Base-by-base conservation (phyloP, 768 basidiomycete genomes). In the Strobilomyces confusus region DNA sequence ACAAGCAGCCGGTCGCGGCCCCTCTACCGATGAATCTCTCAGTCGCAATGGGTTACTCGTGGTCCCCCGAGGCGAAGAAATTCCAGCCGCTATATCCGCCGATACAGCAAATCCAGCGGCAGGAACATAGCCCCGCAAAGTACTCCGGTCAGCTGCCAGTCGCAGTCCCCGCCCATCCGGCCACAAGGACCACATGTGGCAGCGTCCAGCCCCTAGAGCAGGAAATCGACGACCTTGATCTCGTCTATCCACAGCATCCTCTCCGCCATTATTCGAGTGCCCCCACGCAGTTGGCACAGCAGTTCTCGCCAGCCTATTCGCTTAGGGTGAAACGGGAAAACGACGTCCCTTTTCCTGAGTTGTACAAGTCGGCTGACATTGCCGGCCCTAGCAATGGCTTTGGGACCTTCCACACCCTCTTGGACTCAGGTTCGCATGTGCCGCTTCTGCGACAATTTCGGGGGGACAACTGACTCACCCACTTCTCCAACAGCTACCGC, bases 21-120 rank as follows among this genome's bases (percentile, higher is more conserved):
- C 66, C 68, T 15, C 50, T 69, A 1, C 70, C 69, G 30, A 32
- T 72, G 47, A 60, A 72, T 45, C 47, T 70, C 51, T 72, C 70
- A 4, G 26, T 66, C 49, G 62, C 69, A 1, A 70, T 71, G 68
- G 59, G 58, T 2, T 71, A 71, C 34, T 52, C 64, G 0, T 69
- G 66, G 66, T 69, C 70, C 6, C 64, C 64, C 0, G 64, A 69
- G 30, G 48, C 58, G 1, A 69, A 71, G 61, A 70, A 71, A 61
- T 69, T 71, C 44, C 70, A 71, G 55, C 69, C 66, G 70, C 58
- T 68, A 59, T 71, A 61, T 69, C 57, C 68, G 32, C 65, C 66
- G 60, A 56, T 58, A 60, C 68, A 69, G 58, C 67, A 67, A 52
- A 49, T 58, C 4, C 65, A 61, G 20, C 67, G 56, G 40, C 63